Evolutionary conservation across 148 eudicot species (phyloP).

Genomic region (Nepenthes mirabilis): DNA sequence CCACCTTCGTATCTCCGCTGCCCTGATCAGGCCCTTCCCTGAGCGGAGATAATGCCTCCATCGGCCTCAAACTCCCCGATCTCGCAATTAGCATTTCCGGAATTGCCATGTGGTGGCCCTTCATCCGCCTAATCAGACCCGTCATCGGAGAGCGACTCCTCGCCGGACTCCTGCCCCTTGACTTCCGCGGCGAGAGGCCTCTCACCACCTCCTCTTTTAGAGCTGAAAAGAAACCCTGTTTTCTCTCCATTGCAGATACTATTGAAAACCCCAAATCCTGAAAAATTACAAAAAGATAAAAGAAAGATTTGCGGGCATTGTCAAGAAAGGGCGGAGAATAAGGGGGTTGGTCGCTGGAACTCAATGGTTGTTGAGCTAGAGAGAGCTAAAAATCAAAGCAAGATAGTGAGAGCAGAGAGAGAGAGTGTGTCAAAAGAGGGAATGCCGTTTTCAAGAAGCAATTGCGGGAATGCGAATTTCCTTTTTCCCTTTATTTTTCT

Average conservation of each 20-base stretch:
- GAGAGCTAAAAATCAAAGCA: slow-evolving; percentile 1
- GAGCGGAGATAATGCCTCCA: slow-evolving; percentile 53
- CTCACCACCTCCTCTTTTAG: slow-evolving; percentile 67
- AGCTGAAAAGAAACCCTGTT: slow-evolving; percentile 68
- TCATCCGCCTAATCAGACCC: slow-evolving; percentile 30
- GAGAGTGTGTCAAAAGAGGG: slow-evolving; percentile 1
- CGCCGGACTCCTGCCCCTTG: slow-evolving; percentile 44
- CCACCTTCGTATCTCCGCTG: slow-evolving; percentile 32
- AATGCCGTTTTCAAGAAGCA: slow-evolving; percentile 35
- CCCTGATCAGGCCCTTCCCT: slow-evolving; percentile 82
- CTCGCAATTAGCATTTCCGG: slow-evolving; percentile 23
- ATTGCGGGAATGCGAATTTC: slow-evolving; percentile 14
- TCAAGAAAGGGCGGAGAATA: too few species aligned
- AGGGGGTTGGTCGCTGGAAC: background rate
- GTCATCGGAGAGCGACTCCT: slow-evolving; percentile 51
- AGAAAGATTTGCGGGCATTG: too few species aligned
- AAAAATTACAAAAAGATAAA: too few species aligned
- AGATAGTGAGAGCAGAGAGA: slow-evolving; percentile 1
- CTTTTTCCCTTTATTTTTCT: background rate
- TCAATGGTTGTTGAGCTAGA: background rate
- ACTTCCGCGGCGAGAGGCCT: slow-evolving; percentile 68
- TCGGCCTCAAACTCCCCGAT: slow-evolving; percentile 42
- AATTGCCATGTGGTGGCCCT: slow-evolving; percentile 15
- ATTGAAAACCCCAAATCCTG: background rate
- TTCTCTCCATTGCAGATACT: slow-evolving; percentile 36